These are phyloP conservation scores for Fusarium torreyae DNA, from an alignment of 2,329 filamentous ascomycete genomes.

Conservation along the genomic window DNA sequence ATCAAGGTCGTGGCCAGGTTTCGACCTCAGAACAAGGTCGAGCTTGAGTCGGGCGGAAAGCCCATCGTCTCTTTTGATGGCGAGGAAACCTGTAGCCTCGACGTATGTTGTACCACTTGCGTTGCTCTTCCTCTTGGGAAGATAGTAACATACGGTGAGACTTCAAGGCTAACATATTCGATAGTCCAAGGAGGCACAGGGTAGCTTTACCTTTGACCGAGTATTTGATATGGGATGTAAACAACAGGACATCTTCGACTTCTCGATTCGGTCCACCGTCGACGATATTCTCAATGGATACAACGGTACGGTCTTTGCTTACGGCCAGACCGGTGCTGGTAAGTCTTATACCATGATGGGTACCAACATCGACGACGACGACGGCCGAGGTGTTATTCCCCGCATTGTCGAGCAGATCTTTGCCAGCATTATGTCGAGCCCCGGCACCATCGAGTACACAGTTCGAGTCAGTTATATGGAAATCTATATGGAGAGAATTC, in stretches of 20 bases:
- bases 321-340: conserved; percentile 97
- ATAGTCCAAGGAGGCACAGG: conserved; percentile 85
- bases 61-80: conserved; percentile 91
- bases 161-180: conserved; percentile 46
- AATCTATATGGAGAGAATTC: conserved; percentile 99
- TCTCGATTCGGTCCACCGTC: conserved; percentile 94
- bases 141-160: conserved; percentile 10
- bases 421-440: conserved; percentile 91
- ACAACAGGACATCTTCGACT: conserved; percentile 97
- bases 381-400: conserved; percentile 93
- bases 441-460: conserved; percentile 97
- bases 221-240: conserved; percentile 95
- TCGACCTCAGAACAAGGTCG: conserved; percentile 95
- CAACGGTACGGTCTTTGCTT: conserved; percentile 98
- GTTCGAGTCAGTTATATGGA: conserved; percentile 99
- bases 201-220: conserved; percentile 95
- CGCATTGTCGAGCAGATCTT: conserved; percentile 99
- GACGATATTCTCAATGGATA: conserved; percentile 99
- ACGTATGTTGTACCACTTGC: conserved; percentile 69
- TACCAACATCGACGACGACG: conserved; percentile 89
- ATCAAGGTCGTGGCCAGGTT: conserved; percentile 97
- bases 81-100: conserved; percentile 89
- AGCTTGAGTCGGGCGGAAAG: conserved; percentile 90
- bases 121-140: conserved; percentile 1
- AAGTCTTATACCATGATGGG: conserved; percentile 96